Conservation (phyloP, 208 protist genomes). For the Leishmania mexicana region DNA sequence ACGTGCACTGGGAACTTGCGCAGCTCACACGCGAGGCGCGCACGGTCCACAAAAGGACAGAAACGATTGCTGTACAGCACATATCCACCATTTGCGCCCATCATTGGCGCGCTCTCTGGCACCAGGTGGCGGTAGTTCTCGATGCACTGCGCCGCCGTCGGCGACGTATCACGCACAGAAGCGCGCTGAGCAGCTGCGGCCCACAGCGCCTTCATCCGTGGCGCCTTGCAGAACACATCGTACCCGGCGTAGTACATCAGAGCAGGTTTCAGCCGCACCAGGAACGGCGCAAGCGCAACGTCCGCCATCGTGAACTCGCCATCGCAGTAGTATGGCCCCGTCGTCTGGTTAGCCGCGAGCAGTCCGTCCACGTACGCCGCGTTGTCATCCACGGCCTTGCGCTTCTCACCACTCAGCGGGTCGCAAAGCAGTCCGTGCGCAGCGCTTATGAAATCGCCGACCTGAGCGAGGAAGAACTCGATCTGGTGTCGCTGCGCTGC, state of each 20-base stretch:
- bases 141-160: constrained; percentile 45
- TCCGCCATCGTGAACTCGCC: constrained; percentile 80
- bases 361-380: constrained; percentile 68
- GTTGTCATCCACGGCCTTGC: constrained; percentile 50
- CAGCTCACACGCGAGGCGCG: constrained; percentile 51
- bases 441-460: constrained; percentile 53
- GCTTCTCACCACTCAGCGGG: constrained; percentile 62
- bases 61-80: constrained; percentile 58
- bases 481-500: constrained; percentile 62
- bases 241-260: constrained; percentile 70
- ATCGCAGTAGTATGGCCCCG: constrained; percentile 71
- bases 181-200: constrained; percentile 46
- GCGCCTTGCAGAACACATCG: constrained; percentile 70
- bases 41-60: constrained; percentile 69
- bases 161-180: constrained; percentile 51
- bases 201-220: constrained; percentile 62
- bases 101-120: constrained; percentile 41
- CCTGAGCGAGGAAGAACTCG: constrained; percentile 76
- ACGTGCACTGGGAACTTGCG: constrained; percentile 38
- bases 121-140: constrained; percentile 39
- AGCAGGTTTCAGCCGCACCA: constrained; percentile 51
- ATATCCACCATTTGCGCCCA: constrained; percentile 32
- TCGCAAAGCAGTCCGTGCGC: constrained; percentile 52
- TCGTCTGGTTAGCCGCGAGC: constrained; percentile 53
- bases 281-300: constrained; percentile 71